These are phyloP conservation scores for Xerophyta viscosa DNA, from an alignment of 106 monocot genomes.

Conservation along the genomic window DNA sequence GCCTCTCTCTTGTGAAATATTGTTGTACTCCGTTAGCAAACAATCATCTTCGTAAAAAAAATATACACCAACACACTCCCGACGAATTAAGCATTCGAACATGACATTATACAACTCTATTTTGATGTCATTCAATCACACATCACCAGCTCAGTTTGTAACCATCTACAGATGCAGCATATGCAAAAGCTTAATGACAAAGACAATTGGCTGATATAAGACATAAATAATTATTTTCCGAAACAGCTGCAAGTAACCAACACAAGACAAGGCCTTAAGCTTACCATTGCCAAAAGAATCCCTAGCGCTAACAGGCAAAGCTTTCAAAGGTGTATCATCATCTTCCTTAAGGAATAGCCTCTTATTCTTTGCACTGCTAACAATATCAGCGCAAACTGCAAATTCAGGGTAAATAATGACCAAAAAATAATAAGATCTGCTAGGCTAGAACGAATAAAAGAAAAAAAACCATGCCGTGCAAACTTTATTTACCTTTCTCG, in stretches of 20 bases:
- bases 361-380: conserved; percentile 17
- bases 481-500: conserved; percentile 9
- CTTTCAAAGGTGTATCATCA: conserved; percentile 12
- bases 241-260: not conserved
- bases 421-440: not conserved
- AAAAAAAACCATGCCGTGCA: not conserved
- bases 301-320: conserved; percentile 3
- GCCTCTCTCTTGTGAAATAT: too few relatives aligned
- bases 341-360: conserved; percentile 12
- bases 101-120: too few relatives aligned
- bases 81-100: too few relatives aligned
- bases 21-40: too few relatives aligned
- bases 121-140: too few relatives aligned
- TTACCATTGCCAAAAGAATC: conserved; percentile 7
- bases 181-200: too few relatives aligned
- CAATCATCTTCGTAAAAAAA: too few relatives aligned
- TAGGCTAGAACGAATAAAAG: not conserved
- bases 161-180: too few relatives aligned
- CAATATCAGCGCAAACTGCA: conserved; percentile 23
- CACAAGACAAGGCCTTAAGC: not conserved
- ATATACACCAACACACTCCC: too few relatives aligned
- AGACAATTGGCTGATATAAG: not conserved
- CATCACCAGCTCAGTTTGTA: too few relatives aligned
- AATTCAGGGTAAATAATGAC: too few relatives aligned
- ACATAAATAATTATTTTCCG: not conserved